Conservation (phyloP, 768 basidiomycete genomes). For the Naganishia vaughanmartiniae region DNA sequence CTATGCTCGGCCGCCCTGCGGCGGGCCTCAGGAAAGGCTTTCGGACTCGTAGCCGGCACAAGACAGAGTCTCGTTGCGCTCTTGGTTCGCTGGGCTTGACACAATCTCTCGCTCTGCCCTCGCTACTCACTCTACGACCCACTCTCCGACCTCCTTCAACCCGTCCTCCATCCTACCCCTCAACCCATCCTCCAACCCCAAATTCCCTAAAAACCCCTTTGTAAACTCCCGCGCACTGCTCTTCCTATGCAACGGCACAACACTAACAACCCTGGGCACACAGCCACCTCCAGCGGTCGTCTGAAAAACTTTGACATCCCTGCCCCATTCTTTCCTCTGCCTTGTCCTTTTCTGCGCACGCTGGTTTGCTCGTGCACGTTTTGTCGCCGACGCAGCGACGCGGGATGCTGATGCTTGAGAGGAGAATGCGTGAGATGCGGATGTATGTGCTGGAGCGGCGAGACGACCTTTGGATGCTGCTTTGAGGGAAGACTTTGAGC, state of each 20-base stretch:
- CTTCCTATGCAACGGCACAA: slow-evolving; percentile 77
- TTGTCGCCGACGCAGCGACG: slow-evolving; percentile 51
- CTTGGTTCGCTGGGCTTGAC: too few species aligned
- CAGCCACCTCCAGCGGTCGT: slow-evolving; percentile 43
- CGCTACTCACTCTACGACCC: slow-evolving; percentile 64
- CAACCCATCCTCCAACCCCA: slow-evolving; percentile 60
- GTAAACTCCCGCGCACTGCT: slow-evolving; percentile 60
- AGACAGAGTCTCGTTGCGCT: background rate
- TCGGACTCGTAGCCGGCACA: background rate
- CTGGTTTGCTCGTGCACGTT: slow-evolving; percentile 46
- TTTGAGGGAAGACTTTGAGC: slow-evolving; percentile 78
- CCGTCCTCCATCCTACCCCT: slow-evolving; percentile 31
- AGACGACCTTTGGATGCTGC: slow-evolving; percentile 74
- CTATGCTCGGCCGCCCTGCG: background rate
- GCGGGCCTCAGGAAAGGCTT: background rate
- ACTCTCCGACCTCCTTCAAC: slow-evolving; percentile 58
- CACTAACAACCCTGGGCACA: slow-evolving; percentile 75
- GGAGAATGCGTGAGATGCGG: slow-evolving; percentile 55
- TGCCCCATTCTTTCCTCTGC: slow-evolving; percentile 79
- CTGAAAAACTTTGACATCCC: slow-evolving; percentile 65
- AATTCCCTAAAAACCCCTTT: slow-evolving; percentile 60
- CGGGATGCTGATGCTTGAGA: slow-evolving; percentile 52
- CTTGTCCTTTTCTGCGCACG: slow-evolving; percentile 65
- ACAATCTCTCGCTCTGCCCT: too few species aligned
- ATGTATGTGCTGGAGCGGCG: background rate